Evolutionary conservation across 2,329 filamentous ascomycete species (phyloP), one percentile per base, ranked within the genome.

Genomic region (Coniochaeta ligniaria): DNA sequence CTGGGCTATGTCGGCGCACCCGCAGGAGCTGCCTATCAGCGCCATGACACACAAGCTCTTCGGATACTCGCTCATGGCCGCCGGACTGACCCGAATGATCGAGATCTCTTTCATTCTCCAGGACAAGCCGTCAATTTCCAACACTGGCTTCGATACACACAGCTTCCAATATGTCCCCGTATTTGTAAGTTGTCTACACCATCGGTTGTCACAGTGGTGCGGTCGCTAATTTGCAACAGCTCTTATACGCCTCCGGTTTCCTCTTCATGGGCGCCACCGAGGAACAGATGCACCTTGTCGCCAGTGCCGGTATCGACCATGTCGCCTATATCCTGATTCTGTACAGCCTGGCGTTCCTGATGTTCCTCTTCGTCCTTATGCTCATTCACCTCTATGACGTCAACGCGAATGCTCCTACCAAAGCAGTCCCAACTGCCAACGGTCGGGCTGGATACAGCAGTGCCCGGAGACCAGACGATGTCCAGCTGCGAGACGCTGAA

Each of bases 211-310:
- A 43, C 43, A 47, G 28, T 31, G 28, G 28, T 31, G 28, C 43
- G 11, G n/a, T 20, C 58, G 55, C 63, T 65, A 60, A 60, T 41
- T 3, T 3, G 8, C 31, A n/a, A 8, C 59, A 59, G 92, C 82
- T 98, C 45, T 83, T 99, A 31, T 96, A 91, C 69, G 92, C 93
- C 6, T 90, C 93, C 3, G 95, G 95, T 1, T 96, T 98, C 76
- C 82, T 99, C 45, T 99, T 99, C 78, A 96, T 98, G 92, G 90
- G 92, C 35, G 94, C 95, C 17, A 98, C 92, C 0, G 95, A 98
- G 73, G 93, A 99, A 76, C 95, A 98, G 75, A 96, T 98, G 91
- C 70, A 80, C 24, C 79, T 97, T 1, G 80, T 98, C 6, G 82
- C 85, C 45, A 79, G 84, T 43, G 89, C 90, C 0, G 82, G 87